These are phyloP conservation scores for Hevea brasiliensis DNA, from an alignment of 345 rosid species.

Conservation along the genomic window DNA sequence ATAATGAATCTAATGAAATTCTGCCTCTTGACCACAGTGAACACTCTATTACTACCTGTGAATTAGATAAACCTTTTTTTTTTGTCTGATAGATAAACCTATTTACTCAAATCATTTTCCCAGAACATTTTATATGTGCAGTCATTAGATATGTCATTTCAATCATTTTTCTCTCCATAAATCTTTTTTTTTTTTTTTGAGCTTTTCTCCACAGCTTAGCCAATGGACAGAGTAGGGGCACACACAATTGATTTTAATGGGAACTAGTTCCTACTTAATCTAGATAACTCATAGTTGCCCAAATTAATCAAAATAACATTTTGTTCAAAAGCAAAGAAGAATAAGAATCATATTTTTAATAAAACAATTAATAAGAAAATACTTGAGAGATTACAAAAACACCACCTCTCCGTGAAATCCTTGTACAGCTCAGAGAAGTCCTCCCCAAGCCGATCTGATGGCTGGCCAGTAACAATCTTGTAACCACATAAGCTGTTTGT, in stretches of 20 bases:
- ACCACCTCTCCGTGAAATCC: conserved; percentile 86
- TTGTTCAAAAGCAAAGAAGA: conserved; percentile 1
- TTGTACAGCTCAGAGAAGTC: conserved; percentile 83
- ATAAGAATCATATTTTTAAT: background rate
- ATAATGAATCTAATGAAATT: background rate
- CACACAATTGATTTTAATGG: too few species aligned
- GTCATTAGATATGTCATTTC: background rate
- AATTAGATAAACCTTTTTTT: too few species aligned
- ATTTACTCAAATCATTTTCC: background rate
- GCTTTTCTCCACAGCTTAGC: too few species aligned
- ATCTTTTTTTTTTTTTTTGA: background rate
- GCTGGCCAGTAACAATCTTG: conserved; percentile 96
- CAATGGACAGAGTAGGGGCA: too few species aligned
- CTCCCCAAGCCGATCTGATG: conserved; percentile 96
- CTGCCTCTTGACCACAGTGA: background rate
- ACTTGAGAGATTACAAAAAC: background rate
- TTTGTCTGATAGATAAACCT: too few species aligned
- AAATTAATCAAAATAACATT: background rate
- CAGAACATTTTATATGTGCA: too few species aligned
- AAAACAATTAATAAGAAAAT: background rate
- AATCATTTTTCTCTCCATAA: background rate
- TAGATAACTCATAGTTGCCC: background rate
- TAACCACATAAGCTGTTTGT: conserved; percentile 94
- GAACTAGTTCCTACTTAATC: background rate
- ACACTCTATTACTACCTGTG: too few species aligned